These are phyloP conservation scores for Populus simonii DNA, from an alignment of 345 rosid genomes.

Conservation along the genomic window DNA sequence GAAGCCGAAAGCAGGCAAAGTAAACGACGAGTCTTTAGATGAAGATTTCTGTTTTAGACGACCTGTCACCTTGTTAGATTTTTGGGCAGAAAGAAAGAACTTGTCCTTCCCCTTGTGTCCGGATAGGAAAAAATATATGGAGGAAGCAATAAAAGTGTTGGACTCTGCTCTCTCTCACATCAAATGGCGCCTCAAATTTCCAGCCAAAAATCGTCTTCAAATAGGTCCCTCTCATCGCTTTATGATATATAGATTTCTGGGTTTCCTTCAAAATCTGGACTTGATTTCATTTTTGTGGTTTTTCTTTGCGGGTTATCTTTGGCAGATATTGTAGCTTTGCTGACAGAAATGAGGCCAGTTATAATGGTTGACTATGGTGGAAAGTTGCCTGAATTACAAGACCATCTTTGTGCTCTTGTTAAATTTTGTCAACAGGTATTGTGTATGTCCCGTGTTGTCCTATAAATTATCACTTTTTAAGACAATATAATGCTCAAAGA, in stretches of 20 bases:
- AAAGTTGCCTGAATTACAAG: slow-evolving; percentile 83
- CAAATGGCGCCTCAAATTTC: slow-evolving; percentile 72
- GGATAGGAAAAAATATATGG: neutral
- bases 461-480: too few relatives aligned
- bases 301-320: slow-evolving; percentile 2
- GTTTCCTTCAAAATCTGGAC: neutral
- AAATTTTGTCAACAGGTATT: slow-evolving; percentile 60
- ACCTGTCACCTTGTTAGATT: too few relatives aligned
- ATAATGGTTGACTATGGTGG: slow-evolving; percentile 96
- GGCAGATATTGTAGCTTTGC: slow-evolving; percentile 72
- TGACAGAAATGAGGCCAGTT: slow-evolving; percentile 81
- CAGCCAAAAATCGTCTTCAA: slow-evolving; percentile 66
- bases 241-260: neutral
- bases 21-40: too few relatives aligned
- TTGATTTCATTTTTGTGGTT: slow-evolving; percentile 11
- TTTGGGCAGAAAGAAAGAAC: too few relatives aligned
- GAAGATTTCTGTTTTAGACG: too few relatives aligned
- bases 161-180: slow-evolving; percentile 44
- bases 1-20: too few relatives aligned
- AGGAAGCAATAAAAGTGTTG: slow-evolving; percentile 48
- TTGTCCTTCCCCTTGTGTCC: too few relatives aligned
- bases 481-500: neutral
- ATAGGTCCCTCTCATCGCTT: slow-evolving; percentile 38
- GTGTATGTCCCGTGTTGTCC: too few relatives aligned
- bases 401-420: slow-evolving; percentile 57